phyloP scores from a whole-genome alignment of 768 basidiomycete genomes.

The Lentinula sp. region DNA sequence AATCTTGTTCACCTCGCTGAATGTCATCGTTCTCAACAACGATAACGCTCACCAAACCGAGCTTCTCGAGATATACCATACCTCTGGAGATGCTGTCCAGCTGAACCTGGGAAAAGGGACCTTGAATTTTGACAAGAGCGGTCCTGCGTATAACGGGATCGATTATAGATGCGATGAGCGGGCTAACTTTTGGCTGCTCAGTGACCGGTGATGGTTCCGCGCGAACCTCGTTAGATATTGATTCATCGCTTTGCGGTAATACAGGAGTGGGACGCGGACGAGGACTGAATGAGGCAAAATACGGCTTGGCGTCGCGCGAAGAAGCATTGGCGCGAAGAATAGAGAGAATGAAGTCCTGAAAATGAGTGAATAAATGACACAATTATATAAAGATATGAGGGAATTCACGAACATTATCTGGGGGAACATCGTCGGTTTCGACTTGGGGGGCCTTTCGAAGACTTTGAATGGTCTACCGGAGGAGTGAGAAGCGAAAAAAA shows the following conservation, averaged over 20 bases:
- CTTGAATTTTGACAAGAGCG: conserved; percentile 94
- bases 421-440: conserved; percentile 31
- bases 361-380: conserved; percentile 6
- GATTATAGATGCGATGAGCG: conserved; percentile 68
- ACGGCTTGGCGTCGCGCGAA: conserved; percentile 81
- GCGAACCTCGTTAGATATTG: conserved; percentile 23
- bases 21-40: conserved; percentile 88
- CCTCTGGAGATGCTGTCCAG: conserved; percentile 92
- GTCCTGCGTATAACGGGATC: conserved; percentile 81
- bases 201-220: conserved; percentile 10
- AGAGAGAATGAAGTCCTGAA: conserved; percentile 92
- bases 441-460: conserved; percentile 23
- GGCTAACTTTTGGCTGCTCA: conserved; percentile 35
- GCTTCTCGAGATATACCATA: conserved; percentile 91
- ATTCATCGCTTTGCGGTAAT: conserved; percentile 21
- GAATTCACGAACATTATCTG: conserved; percentile 44
- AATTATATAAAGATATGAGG: background rate
- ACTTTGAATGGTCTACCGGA: conserved; percentile 35
- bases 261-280: conserved; percentile 26
- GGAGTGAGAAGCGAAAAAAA: conserved; percentile 10
- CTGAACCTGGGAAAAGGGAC: conserved; percentile 90
- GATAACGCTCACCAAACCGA: conserved; percentile 93
- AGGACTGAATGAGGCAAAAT: conserved; percentile 86
- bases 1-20: conserved; percentile 59
- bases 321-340: conserved; percentile 93